A percentile compares a stretch with the other conserved stretches of the same genome.
Evolutionary conservation across 768 basidiomycete genomes (phyloP).

Genomic region (Trametes elegans): DNA sequence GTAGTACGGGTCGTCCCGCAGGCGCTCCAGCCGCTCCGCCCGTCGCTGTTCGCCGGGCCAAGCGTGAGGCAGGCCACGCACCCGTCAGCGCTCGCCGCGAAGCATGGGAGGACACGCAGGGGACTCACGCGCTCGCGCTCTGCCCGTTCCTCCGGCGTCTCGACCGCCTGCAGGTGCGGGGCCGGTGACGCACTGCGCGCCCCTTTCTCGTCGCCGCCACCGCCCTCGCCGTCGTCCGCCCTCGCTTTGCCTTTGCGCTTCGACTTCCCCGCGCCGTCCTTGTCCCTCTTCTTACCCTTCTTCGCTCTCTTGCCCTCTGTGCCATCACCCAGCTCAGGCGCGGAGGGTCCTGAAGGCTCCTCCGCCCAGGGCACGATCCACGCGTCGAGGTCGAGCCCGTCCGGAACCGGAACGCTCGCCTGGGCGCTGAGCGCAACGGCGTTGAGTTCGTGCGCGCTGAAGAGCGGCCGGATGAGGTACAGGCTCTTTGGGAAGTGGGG

Average conservation of each 20-base stretch:
- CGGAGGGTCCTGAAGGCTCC: constrained; percentile 9
- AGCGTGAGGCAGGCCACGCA: neutral
- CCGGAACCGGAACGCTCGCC: constrained; percentile 75
- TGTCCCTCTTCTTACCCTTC: constrained; percentile 40
- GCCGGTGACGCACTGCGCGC: constrained; percentile 37
- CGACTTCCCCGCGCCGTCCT: constrained; percentile 33
- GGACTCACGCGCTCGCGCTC: constrained; percentile 61
- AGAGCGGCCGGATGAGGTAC: constrained; percentile 80
- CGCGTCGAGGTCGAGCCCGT: constrained; percentile 79
- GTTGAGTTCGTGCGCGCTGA: constrained; percentile 75
- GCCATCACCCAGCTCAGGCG: constrained; percentile 32
- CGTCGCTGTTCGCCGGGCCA: constrained; percentile 50
- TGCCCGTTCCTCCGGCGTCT: constrained; percentile 57
- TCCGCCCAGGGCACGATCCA: constrained; percentile 75
- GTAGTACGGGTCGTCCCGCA: constrained; percentile 90
- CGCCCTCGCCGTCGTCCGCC: constrained; percentile 33
- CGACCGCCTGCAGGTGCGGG: constrained; percentile 34
- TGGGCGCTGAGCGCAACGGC: constrained; percentile 83
- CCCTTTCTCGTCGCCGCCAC: constrained; percentile 36
- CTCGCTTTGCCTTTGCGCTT: constrained; percentile 48
- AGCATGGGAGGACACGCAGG: neutral
- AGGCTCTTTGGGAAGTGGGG: constrained; percentile 85
- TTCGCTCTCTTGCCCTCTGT: constrained; percentile 41
- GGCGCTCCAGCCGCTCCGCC: constrained; percentile 70
- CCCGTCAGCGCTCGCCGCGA: neutral